phyloP scores from a whole-genome alignment of 768 basidiomycete species.

The Naganishia randhawae region DNA sequence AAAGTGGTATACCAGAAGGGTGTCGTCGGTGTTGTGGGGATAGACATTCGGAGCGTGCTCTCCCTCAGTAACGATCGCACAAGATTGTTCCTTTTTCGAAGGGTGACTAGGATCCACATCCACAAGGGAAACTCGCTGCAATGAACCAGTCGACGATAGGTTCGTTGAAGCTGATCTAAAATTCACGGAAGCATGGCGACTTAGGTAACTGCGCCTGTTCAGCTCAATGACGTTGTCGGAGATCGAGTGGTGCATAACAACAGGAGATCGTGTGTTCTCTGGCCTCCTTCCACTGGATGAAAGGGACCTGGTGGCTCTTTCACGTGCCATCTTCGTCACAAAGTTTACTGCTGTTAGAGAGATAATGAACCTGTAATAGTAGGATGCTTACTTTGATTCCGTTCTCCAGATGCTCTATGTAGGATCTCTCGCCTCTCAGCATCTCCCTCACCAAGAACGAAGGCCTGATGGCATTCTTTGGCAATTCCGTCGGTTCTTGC shows the following conservation, averaged over 20 bases:
- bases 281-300: neutral
- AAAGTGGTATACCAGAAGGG: neutral
- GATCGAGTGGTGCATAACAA: neutral
- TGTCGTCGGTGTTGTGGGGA: neutral
- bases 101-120: neutral
- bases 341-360: neutral
- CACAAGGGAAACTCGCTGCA: neutral
- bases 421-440: conserved; percentile 22
- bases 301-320: neutral
- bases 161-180: neutral
- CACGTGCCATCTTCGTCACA: neutral
- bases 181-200: neutral
- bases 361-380: neutral
- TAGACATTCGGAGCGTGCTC: neutral
- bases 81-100: neutral
- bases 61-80: neutral
- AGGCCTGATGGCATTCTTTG: conserved; percentile 16
- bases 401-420: neutral
- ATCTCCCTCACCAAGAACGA: conserved; percentile 28
- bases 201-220: neutral
- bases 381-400: conserved; percentile 18
- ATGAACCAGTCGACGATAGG: neutral
- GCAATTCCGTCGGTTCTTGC: neutral
- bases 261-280: neutral
- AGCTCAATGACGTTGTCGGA: conserved; percentile 7